Evolutionary conservation across 1,284 basidiomycete genomes (phyloP).

Genomic region (Pseudozyma hubeiensis): DNA sequence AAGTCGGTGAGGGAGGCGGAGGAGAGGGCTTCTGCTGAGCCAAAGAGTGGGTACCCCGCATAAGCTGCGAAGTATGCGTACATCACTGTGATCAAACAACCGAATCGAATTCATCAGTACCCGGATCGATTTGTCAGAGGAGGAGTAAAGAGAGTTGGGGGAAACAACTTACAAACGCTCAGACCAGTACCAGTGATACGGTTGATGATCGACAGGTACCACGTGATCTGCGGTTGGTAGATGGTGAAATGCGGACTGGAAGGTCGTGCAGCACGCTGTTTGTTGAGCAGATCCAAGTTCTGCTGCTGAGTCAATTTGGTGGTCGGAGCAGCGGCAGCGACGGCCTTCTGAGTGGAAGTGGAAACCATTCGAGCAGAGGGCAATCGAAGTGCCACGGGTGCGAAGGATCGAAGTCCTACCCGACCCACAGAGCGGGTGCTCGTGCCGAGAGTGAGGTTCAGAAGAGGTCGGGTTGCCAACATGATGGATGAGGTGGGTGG

Average conservation of each 20-base stretch:
- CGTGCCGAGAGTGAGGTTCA: constrained; percentile 12
- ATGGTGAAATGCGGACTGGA: constrained; percentile 93
- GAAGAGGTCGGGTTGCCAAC: constrained; percentile 35
- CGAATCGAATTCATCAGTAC: no score
- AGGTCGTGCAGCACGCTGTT: constrained; percentile 85
- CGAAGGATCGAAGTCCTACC: constrained; percentile 22
- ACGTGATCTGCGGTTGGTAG: constrained; percentile 93
- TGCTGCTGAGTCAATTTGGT: constrained; percentile 72
- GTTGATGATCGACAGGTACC: constrained; percentile 85
- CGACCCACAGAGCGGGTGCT: constrained; percentile 6
- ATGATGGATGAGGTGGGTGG: neutral
- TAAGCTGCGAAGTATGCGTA: constrained; percentile 91
- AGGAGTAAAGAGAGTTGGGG: no score
- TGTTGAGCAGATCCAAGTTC: constrained; percentile 79
- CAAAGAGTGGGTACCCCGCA: constrained; percentile 80
- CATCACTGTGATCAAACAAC: no score
- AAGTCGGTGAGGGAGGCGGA: constrained; percentile 81
- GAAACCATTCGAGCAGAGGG: constrained; percentile 2
- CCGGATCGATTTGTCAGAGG: no score
- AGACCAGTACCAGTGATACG: constrained; percentile 85
- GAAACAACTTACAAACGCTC: constrained; percentile 61
- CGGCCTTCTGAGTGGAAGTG: neutral
- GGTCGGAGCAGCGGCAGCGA: constrained; percentile 12
- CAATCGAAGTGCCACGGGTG: constrained; percentile 3
- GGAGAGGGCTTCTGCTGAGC: constrained; percentile 74